Percentiles rank a stretch among this genome's conserved stretches.
phyloP scores from a whole-genome alignment of 768 basidiomycete species.

The Sporobolomyces phaffii region DNA sequence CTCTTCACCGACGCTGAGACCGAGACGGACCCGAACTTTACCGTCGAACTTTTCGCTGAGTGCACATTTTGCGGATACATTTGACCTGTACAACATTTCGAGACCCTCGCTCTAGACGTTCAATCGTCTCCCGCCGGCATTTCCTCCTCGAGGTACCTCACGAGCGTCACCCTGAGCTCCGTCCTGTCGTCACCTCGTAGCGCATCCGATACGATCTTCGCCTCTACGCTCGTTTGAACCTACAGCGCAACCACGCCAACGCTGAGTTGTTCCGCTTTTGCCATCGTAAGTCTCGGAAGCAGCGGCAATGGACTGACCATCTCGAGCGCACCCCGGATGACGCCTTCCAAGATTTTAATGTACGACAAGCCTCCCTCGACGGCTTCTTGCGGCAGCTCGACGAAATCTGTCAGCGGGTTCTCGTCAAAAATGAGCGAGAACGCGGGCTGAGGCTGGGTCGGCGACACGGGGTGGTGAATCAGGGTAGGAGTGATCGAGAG shows the following conservation, averaged over 20 bases:
- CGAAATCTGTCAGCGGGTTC: conserved; percentile 93
- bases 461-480: conserved; percentile 57
- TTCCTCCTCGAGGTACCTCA: conserved; percentile 93
- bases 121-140: conserved; percentile 42
- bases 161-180: conserved; percentile 80
- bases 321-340: conserved; percentile 83
- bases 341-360: conserved; percentile 91
- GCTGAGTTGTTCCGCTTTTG: too few species aligned
- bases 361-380: conserved; percentile 92
- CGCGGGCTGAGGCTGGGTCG: conserved; percentile 44
- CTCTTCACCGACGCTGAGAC: too few species aligned
- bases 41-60: too few species aligned
- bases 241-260: conserved; percentile 47
- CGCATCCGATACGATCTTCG: conserved; percentile 79
- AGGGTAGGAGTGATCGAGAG: conserved; percentile 83
- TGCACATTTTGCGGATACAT: background rate
- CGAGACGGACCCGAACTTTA: too few species aligned
- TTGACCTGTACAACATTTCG: conserved; percentile 7
- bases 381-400: conserved; percentile 88
- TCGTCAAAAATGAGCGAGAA: conserved; percentile 88
- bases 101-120: too few species aligned
- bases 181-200: conserved; percentile 89
- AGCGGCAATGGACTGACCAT: conserved; percentile 61
- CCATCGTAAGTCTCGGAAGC: too few species aligned
- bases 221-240: conserved; percentile 95